phyloP scores from a whole-genome alignment of 306 rosid species.

The Glycine latifolia region DNA sequence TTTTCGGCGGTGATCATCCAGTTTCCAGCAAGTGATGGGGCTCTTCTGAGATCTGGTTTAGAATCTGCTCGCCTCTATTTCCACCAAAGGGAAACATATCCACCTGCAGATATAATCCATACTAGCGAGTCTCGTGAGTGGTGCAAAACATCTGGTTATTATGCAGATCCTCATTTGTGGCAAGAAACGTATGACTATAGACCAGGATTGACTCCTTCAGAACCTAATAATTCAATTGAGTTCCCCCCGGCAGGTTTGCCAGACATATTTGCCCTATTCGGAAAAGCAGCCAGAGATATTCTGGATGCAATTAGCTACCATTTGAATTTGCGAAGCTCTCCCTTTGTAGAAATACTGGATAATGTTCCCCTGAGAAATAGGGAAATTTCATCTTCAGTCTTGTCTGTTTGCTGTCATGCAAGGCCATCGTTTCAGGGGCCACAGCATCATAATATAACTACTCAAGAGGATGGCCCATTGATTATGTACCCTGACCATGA shows the following conservation, averaged over 20 bases:
- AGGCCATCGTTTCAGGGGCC: slow-evolving; percentile 92
- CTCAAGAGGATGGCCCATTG: slow-evolving; percentile 88
- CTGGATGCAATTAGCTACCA: slow-evolving; percentile 88
- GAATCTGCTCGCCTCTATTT: slow-evolving; percentile 92
- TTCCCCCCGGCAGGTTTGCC: slow-evolving; percentile 89
- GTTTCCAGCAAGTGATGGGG: slow-evolving; percentile 83
- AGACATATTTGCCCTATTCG: slow-evolving; percentile 79
- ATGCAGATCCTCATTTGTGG: slow-evolving; percentile 84
- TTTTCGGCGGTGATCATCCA: slow-evolving; percentile 97
- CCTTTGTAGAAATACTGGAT: slow-evolving; percentile 86
- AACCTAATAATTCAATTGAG: slow-evolving; percentile 68
- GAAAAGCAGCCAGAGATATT: slow-evolving; percentile 85
- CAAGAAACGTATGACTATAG: slow-evolving; percentile 87
- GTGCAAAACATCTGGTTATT: slow-evolving; percentile 96
- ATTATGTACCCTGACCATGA: slow-evolving; percentile 84
- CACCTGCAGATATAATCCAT: slow-evolving; percentile 71
- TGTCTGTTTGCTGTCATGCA: slow-evolving; percentile 93
- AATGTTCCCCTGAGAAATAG: slow-evolving; percentile 83
- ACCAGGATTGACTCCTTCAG: slow-evolving; percentile 83
- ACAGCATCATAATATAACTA: slow-evolving; percentile 73
- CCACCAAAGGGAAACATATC: slow-evolving; percentile 81
- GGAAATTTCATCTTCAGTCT: slow-evolving; percentile 91
- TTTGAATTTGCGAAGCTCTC: slow-evolving; percentile 87
- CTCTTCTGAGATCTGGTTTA: slow-evolving; percentile 84
- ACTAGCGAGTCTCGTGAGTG: slow-evolving; percentile 79